Conservation (phyloP, 331 rosid genomes). For the Saraca asoca region DNA sequence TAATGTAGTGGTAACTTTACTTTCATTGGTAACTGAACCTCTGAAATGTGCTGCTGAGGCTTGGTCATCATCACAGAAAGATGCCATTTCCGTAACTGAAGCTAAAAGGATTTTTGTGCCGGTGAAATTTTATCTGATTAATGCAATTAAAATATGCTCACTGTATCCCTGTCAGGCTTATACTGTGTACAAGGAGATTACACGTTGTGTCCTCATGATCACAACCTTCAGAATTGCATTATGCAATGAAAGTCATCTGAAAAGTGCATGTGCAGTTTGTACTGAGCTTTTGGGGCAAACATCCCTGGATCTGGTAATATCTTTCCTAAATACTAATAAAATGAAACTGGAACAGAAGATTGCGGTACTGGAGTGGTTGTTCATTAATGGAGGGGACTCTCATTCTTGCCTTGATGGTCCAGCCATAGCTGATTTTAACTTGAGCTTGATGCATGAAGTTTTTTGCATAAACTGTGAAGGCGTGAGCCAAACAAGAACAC, state of each 20-base stretch:
- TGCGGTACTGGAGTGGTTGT: constrained; percentile 66
- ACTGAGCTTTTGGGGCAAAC: constrained; percentile 77
- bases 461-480: constrained; percentile 53
- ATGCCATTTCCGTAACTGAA: constrained; percentile 60
- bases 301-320: constrained; percentile 60
- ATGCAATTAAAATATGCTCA: constrained; percentile 71
- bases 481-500: constrained; percentile 43
- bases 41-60: constrained; percentile 67
- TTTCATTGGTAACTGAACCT: constrained; percentile 65
- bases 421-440: constrained; percentile 32
- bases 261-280: constrained; percentile 55
- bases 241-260: constrained; percentile 55
- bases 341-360: constrained; percentile 56
- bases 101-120: constrained; percentile 80
- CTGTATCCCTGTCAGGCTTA: constrained; percentile 71
- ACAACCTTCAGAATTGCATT: constrained; percentile 57
- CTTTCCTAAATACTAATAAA: constrained; percentile 62
- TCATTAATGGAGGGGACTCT: constrained; percentile 43
- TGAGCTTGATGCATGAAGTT: constrained; percentile 39
- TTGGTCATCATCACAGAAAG: constrained; percentile 65
- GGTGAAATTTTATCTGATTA: constrained; percentile 75
- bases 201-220: constrained; percentile 59
- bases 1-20: constrained; percentile 53
- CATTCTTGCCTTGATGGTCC: constrained; percentile 33
- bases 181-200: constrained; percentile 59